These are phyloP conservation scores for Tephrocybe sp. DNA, from an alignment of 768 basidiomycete genomes.

Conservation along the genomic window DNA sequence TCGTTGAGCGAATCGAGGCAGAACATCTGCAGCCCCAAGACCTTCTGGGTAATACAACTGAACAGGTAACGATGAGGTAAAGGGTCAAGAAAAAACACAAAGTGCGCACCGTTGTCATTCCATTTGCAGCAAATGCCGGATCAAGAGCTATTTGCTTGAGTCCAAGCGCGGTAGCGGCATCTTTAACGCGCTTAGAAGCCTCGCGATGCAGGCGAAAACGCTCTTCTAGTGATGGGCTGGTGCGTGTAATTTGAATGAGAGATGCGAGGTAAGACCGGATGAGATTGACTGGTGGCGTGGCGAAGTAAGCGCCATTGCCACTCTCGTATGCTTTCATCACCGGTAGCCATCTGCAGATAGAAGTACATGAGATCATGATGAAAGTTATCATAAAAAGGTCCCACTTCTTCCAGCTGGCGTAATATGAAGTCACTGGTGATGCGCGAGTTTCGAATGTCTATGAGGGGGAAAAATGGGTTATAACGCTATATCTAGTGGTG, in stretches of 20 bases:
- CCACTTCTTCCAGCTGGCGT: constrained; percentile 87
- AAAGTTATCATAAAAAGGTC: not conserved
- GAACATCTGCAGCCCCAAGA: constrained; percentile 68
- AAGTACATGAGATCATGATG: not conserved
- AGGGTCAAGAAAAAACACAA: not conserved
- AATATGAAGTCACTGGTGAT: constrained; percentile 73
- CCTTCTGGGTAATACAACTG: constrained; percentile 84
- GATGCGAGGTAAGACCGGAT: constrained; percentile 90
- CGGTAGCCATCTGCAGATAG: constrained; percentile 79
- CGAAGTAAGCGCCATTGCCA: constrained; percentile 85
- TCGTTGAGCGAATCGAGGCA: constrained; percentile 71
- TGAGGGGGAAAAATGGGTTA: not conserved
- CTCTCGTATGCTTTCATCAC: constrained; percentile 93
- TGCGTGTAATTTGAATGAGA: constrained; percentile 67
- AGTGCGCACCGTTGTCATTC: constrained; percentile 82
- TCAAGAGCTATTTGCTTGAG: constrained; percentile 70
- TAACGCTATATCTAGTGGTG: not conserved
- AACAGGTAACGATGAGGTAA: not conserved
- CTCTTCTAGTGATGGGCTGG: constrained; percentile 65
- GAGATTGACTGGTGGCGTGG: constrained; percentile 93
- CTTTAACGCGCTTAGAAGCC: constrained; percentile 68
- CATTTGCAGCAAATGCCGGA: constrained; percentile 74
- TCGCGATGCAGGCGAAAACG: constrained; percentile 77
- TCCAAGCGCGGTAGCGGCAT: constrained; percentile 63
- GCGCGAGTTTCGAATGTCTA: constrained; percentile 63